A percentile compares a stretch with the other conserved stretches of the same genome.
These are phyloP conservation scores for Heracleum sosnowskyi DNA, from an alignment of 129 eudicot genomes.

Conservation along the genomic window DNA sequence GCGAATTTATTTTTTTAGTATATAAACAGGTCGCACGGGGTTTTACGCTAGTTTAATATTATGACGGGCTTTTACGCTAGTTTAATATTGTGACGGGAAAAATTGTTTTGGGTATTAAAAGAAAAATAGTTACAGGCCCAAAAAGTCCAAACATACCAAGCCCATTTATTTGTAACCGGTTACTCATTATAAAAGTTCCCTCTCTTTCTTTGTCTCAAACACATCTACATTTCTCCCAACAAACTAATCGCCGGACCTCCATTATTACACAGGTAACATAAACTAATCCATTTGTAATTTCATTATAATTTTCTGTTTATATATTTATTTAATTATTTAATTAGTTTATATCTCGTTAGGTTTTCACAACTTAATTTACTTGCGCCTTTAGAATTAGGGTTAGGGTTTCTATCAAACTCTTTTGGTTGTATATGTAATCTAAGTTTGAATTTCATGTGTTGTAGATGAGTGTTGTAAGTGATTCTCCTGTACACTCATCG, in stretches of 20 bases:
- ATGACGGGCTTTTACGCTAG: no score
- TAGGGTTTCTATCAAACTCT: not conserved
- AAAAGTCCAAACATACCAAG: not conserved
- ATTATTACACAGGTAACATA: not conserved
- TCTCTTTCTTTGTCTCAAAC: not conserved
- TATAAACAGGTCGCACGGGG: no score
- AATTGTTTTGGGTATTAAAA: not conserved
- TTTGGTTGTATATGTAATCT: no score
- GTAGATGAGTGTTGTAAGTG: slow-evolving; percentile 36
- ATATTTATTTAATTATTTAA: not conserved
- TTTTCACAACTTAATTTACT: not conserved
- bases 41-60: no score
- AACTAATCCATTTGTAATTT: not conserved
- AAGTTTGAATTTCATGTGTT: not conserved
- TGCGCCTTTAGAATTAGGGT: not conserved
- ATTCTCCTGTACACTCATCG: slow-evolving; percentile 39
- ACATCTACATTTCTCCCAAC: not conserved
- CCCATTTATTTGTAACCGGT: not conserved
- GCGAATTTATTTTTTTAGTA: no score
- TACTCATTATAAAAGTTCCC: not conserved
- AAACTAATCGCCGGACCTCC: not conserved
- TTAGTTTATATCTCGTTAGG: not conserved
- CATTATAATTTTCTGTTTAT: not conserved
- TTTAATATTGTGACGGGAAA: no score
- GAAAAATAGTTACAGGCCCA: not conserved